These are phyloP conservation scores for Colletotrichum tropicicola DNA, from an alignment of 2,329 filamentous ascomycete species.

Conservation along the genomic window DNA sequence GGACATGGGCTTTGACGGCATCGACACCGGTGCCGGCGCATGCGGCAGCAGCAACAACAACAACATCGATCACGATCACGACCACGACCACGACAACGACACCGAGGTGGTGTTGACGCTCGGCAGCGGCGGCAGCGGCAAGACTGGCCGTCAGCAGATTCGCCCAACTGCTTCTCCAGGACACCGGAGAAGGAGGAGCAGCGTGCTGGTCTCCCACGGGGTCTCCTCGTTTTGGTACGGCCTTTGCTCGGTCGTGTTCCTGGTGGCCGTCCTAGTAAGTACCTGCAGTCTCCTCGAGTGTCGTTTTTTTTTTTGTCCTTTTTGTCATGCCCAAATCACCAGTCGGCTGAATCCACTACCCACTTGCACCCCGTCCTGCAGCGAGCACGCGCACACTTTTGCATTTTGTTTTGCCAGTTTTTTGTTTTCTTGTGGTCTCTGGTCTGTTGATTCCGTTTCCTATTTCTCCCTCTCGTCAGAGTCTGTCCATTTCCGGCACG, in stretches of 20 bases:
- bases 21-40: neutral
- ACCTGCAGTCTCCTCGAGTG: slow-evolving; percentile 6
- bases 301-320: too few species aligned
- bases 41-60: neutral
- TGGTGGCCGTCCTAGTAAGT: slow-evolving; percentile 28
- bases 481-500: slow-evolving; percentile 26
- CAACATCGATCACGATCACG: too few species aligned
- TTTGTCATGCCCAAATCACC: slow-evolving; percentile 6
- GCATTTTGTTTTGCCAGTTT: neutral
- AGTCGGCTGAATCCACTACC: slow-evolving; percentile 10
- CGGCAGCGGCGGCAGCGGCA: neutral
- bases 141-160: neutral
- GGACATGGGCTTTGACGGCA: neutral
- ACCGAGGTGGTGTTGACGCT: neutral
- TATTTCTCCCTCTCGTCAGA: slow-evolving; percentile 8
- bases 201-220: slow-evolving; percentile 30
- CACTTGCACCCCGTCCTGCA: neutral
- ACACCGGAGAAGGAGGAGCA: slow-evolving; percentile 29
- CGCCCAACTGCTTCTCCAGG: neutral
- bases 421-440: neutral
- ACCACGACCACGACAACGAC: too few species aligned
- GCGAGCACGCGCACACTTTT: slow-evolving; percentile 1
- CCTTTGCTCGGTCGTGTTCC: slow-evolving; percentile 28
- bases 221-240: slow-evolving; percentile 31
- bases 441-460: neutral